Evolutionary conservation across 1,139 yeast species (phyloP).

Genomic region (Arxiozyma slooffiae): DNA sequence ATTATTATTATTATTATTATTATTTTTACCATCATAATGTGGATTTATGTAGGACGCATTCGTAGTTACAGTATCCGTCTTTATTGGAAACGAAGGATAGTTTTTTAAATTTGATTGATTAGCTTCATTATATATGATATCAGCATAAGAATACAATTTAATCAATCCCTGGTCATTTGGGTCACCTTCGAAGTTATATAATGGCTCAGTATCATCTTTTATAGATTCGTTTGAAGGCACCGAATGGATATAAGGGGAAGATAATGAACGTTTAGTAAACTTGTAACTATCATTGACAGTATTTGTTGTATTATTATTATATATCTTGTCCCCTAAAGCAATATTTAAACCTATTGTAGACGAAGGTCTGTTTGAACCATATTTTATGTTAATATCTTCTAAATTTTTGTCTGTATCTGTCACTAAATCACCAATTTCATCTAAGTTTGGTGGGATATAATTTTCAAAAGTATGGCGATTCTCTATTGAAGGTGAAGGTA

Average conservation of each 20-base stretch:
- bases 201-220: not conserved
- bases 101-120: not conserved
- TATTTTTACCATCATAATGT: not conserved
- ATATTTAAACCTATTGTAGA: slow-evolving; percentile 51
- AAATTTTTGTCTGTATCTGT: slow-evolving; percentile 50
- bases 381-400: slow-evolving; percentile 62
- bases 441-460: slow-evolving; percentile 74
- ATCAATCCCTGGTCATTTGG: slow-evolving; percentile 24
- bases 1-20: not conserved
- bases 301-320: not conserved
- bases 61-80: not conserved
- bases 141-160: slow-evolving; percentile 71
- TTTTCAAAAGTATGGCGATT: slow-evolving; percentile 46
- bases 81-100: not conserved
- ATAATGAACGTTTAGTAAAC: not conserved
- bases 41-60: not conserved
- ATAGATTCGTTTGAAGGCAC: not conserved
- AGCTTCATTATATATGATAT: slow-evolving; percentile 54
- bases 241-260: not conserved
- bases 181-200: slow-evolving; percentile 1
- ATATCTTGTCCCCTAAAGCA: slow-evolving; percentile 45
- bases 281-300: not conserved
- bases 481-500: slow-evolving; percentile 1
- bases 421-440: slow-evolving; percentile 61
- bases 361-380: slow-evolving; percentile 44